Evolutionary conservation across 495 filamentous ascomycete genomes (phyloP).

Genomic region (Hypoxylon crocopeplum): DNA sequence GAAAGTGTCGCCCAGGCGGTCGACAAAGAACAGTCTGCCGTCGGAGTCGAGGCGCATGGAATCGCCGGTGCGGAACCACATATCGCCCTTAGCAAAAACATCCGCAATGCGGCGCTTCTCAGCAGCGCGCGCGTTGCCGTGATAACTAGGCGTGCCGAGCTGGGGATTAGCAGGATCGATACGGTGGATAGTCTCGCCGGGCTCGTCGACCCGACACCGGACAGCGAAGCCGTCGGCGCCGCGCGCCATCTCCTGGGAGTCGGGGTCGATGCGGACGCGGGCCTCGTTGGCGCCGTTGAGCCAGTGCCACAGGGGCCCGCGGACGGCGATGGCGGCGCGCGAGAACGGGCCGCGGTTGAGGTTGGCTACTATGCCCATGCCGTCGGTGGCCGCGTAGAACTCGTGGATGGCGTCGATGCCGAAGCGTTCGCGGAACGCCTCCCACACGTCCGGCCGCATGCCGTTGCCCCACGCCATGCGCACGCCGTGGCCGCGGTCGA

Average conservation of each 20-base stretch:
- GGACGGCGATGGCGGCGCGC: conserved; percentile 68
- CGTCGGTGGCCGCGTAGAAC: conserved; percentile 71
- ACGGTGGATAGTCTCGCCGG: conserved; percentile 77
- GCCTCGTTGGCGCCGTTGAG: conserved; percentile 59
- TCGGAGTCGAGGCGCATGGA: conserved; percentile 66
- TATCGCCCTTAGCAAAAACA: conserved; percentile 75
- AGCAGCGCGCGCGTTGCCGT: conserved; percentile 67
- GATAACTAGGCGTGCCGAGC: conserved; percentile 69
- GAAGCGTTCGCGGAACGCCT: conserved; percentile 68
- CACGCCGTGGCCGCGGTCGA: conserved; percentile 70
- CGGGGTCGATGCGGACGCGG: conserved; percentile 70
- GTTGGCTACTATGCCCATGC: conserved; percentile 54
- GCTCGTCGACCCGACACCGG: conserved; percentile 61
- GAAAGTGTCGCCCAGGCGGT: conserved; percentile 80
- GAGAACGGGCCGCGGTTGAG: conserved; percentile 63
- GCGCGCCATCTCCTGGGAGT: conserved; percentile 68
- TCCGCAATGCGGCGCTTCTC: conserved; percentile 69
- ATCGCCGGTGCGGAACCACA: conserved; percentile 81
- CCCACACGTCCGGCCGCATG: conserved; percentile 78
- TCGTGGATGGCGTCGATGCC: conserved; percentile 63
- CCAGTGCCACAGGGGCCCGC: conserved; percentile 63
- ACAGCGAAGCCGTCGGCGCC: conserved; percentile 70
- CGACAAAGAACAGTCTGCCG: conserved; percentile 78
- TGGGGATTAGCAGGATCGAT: conserved; percentile 49
- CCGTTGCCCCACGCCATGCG: conserved; percentile 77